Base-by-base conservation (phyloP, 305 asterid species). In the Withania somnifera region DNA sequence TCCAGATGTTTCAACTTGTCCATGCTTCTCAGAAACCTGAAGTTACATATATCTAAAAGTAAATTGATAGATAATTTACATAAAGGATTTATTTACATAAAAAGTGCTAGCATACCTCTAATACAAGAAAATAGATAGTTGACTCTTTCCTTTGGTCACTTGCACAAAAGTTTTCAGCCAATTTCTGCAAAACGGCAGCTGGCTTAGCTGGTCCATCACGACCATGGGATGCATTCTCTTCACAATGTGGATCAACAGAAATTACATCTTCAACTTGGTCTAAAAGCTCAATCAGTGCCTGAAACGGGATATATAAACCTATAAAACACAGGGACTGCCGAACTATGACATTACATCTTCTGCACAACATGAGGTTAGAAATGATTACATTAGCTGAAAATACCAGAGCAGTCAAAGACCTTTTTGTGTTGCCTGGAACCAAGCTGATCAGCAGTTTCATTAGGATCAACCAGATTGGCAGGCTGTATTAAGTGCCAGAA, bases 241-340 rank as follows among this genome's bases (percentile, higher is more conserved):
- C 85, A 82, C 82, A 61, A 71, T 42, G 71, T 81, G 89, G 88
- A 82, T 94, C 94, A 81, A 86, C 97, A 15, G 94, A 92, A 79
- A 96, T 94, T 67, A 90, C 98, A 87, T 91, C 97, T 89, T 92
- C 97, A 57, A 96, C 99, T 93, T 96, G 91, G 90, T 96, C 99
- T 87, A 96, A 85, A 77, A 94, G 95, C 85, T 96, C 99, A 58
- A 96, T 93, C 85, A 96, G 86, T 82, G 98, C 98, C 98, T 94
- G 69, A 84, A 53, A 79, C 52, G 64, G 75, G 32, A 47, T 58
- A 85, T 52, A 28, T 77, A 77, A 60, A 82, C 61, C 61, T 28
- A 54, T 61, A 34, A 34, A 78, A 19, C 80, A 28, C 45, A 17
- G 80, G 61, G 80, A 75, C 63, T 75, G 15, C 28, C 28, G 45